These are phyloP conservation scores for Apiosordaria backusii DNA, from an alignment of 495 filamentous ascomycete genomes.

Conservation along the genomic window DNA sequence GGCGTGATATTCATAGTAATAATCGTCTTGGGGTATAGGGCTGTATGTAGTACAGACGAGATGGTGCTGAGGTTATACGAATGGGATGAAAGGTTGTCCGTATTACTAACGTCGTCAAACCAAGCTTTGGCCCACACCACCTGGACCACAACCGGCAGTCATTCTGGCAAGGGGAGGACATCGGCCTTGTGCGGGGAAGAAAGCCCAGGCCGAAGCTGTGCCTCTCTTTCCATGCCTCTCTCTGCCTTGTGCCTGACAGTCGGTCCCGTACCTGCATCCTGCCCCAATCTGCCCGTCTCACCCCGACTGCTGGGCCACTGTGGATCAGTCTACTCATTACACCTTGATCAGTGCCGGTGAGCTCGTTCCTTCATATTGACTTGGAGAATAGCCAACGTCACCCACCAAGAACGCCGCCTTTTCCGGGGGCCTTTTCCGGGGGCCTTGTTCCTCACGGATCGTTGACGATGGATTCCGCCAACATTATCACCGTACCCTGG, in stretches of 20 bases:
- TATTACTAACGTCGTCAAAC: background rate
- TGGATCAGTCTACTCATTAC: background rate
- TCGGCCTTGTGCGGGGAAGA: constrained; percentile 3
- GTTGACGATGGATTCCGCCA: background rate
- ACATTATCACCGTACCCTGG: background rate
- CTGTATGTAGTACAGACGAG: constrained; percentile 13
- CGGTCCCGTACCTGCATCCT: constrained; percentile 21
- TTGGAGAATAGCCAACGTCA: background rate
- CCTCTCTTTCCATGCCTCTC: background rate
- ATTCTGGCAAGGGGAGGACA: background rate
- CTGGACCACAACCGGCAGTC: constrained; percentile 10
- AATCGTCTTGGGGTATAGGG: constrained; percentile 21
- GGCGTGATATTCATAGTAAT: constrained; percentile 20
- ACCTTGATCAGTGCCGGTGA: constrained; percentile 4
- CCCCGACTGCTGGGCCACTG: background rate
- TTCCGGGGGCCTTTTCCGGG: background rate
- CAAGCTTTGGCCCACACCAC: constrained; percentile 6
- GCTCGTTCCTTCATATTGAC: background rate
- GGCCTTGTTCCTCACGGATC: background rate
- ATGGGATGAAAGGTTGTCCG: too few species aligned
- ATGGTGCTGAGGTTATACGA: too few species aligned
- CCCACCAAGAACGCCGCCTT: background rate
- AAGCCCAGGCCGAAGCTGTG: background rate
- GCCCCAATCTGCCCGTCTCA: background rate
- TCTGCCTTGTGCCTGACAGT: constrained; percentile 10